Conservation (phyloP, 1,284 basidiomycete genomes). For the Ganoderma sinense region DNA sequence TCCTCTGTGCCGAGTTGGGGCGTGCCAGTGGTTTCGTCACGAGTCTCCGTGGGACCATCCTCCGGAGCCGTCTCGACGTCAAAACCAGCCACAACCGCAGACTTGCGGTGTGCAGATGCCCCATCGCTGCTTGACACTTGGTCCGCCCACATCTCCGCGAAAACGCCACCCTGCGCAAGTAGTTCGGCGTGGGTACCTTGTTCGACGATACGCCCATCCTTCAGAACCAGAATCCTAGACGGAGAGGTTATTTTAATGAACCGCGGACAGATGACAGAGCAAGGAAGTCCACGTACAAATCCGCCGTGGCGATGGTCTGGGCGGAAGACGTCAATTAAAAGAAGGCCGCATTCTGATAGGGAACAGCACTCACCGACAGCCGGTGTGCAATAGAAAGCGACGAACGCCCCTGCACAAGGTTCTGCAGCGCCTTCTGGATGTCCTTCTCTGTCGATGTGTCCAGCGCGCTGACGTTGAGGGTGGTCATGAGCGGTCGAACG, state of each 20-base stretch:
- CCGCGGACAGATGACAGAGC: slow-evolving; percentile 6
- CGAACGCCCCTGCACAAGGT: slow-evolving; percentile 73
- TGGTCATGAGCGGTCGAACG: slow-evolving; percentile 22
- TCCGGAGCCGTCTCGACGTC: slow-evolving; percentile 35
- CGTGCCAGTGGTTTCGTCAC: slow-evolving; percentile 25
- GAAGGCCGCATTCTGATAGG: slow-evolving; percentile 12
- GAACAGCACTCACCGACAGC: slow-evolving; percentile 65
- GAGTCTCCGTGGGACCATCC: slow-evolving; percentile 30
- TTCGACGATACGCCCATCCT: slow-evolving; percentile 84
- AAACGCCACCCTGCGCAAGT: slow-evolving; percentile 70
- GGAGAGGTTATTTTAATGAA: slow-evolving; percentile 17
- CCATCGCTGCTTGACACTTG: slow-evolving; percentile 71
- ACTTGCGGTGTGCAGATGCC: slow-evolving; percentile 46
- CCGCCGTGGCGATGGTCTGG: slow-evolving; percentile 80
- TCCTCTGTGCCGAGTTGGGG: slow-evolving; percentile 36
- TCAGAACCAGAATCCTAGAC: slow-evolving; percentile 80
- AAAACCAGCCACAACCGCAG: slow-evolving; percentile 49
- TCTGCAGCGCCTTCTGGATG: slow-evolving; percentile 84
- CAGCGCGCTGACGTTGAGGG: slow-evolving; percentile 59
- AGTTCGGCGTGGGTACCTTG: slow-evolving; percentile 80
- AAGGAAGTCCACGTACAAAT: slow-evolving; percentile 58
- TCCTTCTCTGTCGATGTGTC: slow-evolving; percentile 87
- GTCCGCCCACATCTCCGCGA: slow-evolving; percentile 85
- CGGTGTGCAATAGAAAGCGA: slow-evolving; percentile 84
- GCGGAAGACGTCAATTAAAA: slow-evolving; percentile 29